phyloP scores from a whole-genome alignment of 2,329 filamentous ascomycete species.

The Phialocephala subalpina region DNA sequence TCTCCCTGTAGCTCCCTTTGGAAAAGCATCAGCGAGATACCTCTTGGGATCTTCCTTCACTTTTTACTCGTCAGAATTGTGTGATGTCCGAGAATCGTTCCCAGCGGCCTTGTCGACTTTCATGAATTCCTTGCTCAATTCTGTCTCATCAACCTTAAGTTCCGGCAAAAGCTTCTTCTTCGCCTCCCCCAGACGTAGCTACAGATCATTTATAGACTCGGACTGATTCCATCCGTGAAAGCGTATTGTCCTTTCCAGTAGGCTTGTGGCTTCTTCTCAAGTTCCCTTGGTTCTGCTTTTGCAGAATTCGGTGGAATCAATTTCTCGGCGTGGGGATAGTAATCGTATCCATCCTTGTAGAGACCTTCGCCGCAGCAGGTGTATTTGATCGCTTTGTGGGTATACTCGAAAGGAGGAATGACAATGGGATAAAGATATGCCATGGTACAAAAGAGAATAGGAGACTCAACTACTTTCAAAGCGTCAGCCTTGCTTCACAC shows the following conservation, averaged over 20 bases:
- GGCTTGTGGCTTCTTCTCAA: constrained; percentile 28
- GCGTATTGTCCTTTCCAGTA: constrained; percentile 29
- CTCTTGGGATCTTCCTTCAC: constrained; percentile 24
- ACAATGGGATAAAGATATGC: constrained; percentile 29
- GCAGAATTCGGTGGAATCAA: constrained; percentile 28
- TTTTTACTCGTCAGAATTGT: constrained; percentile 28
- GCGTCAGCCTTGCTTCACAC: not conserved
- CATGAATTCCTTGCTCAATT: not conserved
- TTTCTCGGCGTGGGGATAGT: constrained; percentile 30
- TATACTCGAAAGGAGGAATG: constrained; percentile 25
- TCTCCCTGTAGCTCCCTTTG: constrained; percentile 25
- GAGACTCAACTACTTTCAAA: not conserved
- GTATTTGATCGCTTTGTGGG: constrained; percentile 30
- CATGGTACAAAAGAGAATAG: constrained; percentile 20
- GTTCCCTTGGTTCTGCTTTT: constrained; percentile 21
- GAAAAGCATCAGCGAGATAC: constrained; percentile 27
- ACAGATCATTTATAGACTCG: too few relatives aligned
- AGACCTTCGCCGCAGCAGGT: constrained; percentile 32
- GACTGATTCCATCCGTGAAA: too few relatives aligned
- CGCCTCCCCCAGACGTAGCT: too few relatives aligned
- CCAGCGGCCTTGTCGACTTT: constrained; percentile 15
- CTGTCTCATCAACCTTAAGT: constrained; percentile 1
- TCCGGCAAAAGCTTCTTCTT: too few relatives aligned
- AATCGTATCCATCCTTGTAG: constrained; percentile 29
- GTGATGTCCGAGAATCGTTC: constrained; percentile 18